phyloP scores from a whole-genome alignment of 2,329 filamentous ascomycete genomes.

The Hypomyces rosellus region DNA sequence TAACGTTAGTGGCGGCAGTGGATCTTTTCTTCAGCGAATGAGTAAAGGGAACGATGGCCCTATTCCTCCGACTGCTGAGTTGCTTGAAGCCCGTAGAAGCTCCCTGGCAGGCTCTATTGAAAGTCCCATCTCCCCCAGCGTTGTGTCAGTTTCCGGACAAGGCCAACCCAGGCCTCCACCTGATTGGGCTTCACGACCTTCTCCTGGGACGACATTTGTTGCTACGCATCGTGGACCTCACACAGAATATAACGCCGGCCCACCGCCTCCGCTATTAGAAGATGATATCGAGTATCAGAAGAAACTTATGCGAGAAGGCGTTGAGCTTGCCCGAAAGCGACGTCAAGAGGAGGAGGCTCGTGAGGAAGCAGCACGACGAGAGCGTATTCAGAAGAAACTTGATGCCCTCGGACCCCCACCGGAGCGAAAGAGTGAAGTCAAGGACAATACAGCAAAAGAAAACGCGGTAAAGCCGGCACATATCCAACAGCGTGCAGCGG shows the following conservation, averaged over 20 bases:
- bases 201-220: conserved; percentile 38
- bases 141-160: conserved; percentile 21
- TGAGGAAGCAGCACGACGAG: conserved; percentile 65
- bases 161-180: conserved; percentile 19
- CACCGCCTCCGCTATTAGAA: conserved; percentile 31
- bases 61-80: conserved; percentile 36
- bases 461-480: conserved; percentile 33
- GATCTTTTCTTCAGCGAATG: conserved; percentile 56
- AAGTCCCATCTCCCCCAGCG: conserved; percentile 40
- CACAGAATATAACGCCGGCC: conserved; percentile 25
- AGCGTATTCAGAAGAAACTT: conserved; percentile 66
- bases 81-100: conserved; percentile 38
- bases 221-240: conserved; percentile 28
- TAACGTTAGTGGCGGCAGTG: conserved; percentile 82
- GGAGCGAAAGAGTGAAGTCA: conserved; percentile 53
- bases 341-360: conserved; percentile 61
- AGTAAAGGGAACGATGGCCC: conserved; percentile 37
- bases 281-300: conserved; percentile 58
- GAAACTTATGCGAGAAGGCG: conserved; percentile 66
- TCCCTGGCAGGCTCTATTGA: conserved; percentile 47
- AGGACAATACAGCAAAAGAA: conserved; percentile 35
- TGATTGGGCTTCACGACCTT: conserved; percentile 29
- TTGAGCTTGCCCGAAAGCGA: conserved; percentile 63
- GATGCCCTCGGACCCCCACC: conserved; percentile 62
- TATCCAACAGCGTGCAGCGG: conserved; percentile 29